Evolutionary conservation across 164 flowering plant species (phyloP), one percentile per base, ranked within the genome.

Genomic region (Berberis thunbergii): DNA sequence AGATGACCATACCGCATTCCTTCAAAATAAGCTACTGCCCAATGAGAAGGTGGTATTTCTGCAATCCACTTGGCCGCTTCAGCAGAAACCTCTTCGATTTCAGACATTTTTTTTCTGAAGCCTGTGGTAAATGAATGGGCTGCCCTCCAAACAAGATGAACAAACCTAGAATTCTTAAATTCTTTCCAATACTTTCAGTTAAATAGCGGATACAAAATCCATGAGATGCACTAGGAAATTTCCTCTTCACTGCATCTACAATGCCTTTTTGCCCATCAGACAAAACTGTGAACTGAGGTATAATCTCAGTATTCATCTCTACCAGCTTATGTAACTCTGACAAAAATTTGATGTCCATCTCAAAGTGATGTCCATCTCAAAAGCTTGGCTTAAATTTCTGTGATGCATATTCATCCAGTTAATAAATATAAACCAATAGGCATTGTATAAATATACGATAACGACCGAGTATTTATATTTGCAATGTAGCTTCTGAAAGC

Each of bases 1-100:
- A 57, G 10, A 57, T 57, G 12, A 57, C 60, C 60, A 5, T 40
- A 57, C 12, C 60, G 60, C 41, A 7, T 41, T 57, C 60, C 60
- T 42, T 57, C 60, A 57, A 57, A 57, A 42, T 41, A 57, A 7
- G 60, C 60, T 2, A 57, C 60, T 57, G 60, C 60, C 45, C 60
- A 57, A 3, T 1, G 45, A 41, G 60, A 57, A 57, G 60, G 45
- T 7, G 45, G 60, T 3, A 57, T 57, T 41, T 42, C 42, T 41
- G 40, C 9, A 8, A 57, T 57, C 44, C 44, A 57, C 12, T 57
- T 57, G 42, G 60, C 45, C 41, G 60, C 60, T 42, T 57, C 60
- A 4, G 60, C 43, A 57, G 60, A 57, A 57, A 41, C 9, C 45
- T 57, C 60, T 7, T 57, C 45, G 2, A 57, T 57, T 57, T 57